Percentiles rank a stretch among this genome's conserved stretches.
These are phyloP conservation scores for Rhododendron kiyosumense DNA, from an alignment of 148 eudicot species.

Conservation along the genomic window DNA sequence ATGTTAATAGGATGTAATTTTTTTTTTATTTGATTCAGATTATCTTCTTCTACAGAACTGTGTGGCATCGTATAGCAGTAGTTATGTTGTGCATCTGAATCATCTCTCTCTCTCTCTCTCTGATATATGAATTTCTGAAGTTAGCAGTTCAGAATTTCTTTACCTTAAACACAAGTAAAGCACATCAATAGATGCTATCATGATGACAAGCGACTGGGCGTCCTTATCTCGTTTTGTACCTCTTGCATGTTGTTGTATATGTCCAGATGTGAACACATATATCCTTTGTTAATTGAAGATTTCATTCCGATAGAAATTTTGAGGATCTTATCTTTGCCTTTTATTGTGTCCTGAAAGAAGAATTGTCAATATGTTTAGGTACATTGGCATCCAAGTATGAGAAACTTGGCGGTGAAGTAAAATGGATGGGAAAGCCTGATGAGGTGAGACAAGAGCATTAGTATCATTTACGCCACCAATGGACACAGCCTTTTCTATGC, in stretches of 20 bases:
- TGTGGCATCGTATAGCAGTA: neutral
- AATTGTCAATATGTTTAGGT: conserved; percentile 27
- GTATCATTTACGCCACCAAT: neutral
- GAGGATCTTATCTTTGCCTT: neutral
- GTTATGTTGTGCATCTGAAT: neutral
- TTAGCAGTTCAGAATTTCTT: neutral
- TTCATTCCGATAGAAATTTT: neutral
- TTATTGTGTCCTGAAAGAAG: neutral
- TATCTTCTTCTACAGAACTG: neutral
- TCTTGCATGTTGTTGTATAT: neutral
- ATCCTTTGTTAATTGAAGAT: neutral
- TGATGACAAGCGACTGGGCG: neutral
- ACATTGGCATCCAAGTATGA: conserved; percentile 83
- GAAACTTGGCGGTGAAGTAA: conserved; percentile 93
- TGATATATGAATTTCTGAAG: neutral
- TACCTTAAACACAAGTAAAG: neutral
- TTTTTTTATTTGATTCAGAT: too few species aligned
- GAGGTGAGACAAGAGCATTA: conserved; percentile 40
- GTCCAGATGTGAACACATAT: neutral
- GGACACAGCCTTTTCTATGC: neutral
- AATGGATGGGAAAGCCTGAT: conserved; percentile 98
- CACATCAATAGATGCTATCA: neutral
- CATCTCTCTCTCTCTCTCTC: neutral
- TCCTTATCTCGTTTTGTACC: neutral
- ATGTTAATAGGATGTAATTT: neutral